These are phyloP conservation scores for Leccinum ochraceum DNA, from an alignment of 768 basidiomycete genomes.

Conservation along the genomic window DNA sequence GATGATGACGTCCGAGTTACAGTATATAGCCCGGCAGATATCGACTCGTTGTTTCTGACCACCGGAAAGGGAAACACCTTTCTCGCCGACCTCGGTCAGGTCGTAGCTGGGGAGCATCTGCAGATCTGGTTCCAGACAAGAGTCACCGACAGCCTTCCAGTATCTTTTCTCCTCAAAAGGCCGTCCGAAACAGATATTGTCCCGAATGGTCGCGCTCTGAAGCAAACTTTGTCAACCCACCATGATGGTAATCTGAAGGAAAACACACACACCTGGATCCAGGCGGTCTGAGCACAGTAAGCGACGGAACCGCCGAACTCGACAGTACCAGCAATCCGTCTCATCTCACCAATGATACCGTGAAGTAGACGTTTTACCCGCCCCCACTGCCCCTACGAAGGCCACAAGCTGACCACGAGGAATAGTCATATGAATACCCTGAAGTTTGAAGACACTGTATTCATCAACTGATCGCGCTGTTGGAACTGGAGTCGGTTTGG, in stretches of 20 bases:
- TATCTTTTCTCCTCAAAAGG: slow-evolving; percentile 81
- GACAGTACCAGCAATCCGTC: slow-evolving; percentile 61
- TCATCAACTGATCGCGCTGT: no score
- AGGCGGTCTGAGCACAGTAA: slow-evolving; percentile 86
- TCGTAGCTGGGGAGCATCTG: slow-evolving; percentile 41
- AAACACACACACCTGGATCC: slow-evolving; percentile 67
- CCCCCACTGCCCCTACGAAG: no score
- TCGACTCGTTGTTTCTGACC: slow-evolving; percentile 44
- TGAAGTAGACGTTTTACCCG: no score
- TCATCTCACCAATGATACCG: slow-evolving; percentile 39
- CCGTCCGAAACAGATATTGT: slow-evolving; percentile 87
- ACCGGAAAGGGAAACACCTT: slow-evolving; percentile 85
- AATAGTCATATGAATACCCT: no score
- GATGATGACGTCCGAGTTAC: neutral
- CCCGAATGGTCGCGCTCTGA: slow-evolving; percentile 80
- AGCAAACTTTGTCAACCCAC: neutral
- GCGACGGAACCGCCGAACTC: slow-evolving; percentile 75
- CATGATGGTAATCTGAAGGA: neutral
- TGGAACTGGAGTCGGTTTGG: no score
- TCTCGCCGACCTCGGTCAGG: slow-evolving; percentile 35
- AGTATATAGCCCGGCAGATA: slow-evolving; percentile 5
- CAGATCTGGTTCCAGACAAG: slow-evolving; percentile 79
- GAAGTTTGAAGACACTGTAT: no score
- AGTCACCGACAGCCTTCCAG: slow-evolving; percentile 75
- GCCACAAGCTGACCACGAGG: no score